Base-by-base conservation (phyloP, 2,329 filamentous ascomycete species). In the Fulvia fulva region DNA sequence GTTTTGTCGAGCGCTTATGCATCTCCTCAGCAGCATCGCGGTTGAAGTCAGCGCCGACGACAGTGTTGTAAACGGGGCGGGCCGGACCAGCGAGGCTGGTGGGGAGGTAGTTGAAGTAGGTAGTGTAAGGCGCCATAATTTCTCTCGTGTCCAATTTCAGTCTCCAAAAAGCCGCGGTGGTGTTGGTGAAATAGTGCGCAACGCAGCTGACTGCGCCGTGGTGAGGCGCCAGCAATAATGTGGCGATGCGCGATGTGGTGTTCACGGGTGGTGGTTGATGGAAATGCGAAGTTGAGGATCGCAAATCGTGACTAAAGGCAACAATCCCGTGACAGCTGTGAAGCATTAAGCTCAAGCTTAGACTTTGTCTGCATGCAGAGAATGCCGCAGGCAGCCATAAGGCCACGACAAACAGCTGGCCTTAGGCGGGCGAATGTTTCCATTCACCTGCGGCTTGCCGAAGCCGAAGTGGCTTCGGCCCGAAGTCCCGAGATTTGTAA, bases 41-140 rank as follows among this genome's bases (percentile, higher is more conserved):
- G 22, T 56, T 56, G 54, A 56, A 54, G 14, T 28, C 46, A 9
- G 12, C 22, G 25, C 54, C 54, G 21, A 46, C 45, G 22, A 51
- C 30, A 12, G 28, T 49, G 46, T 56, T 56, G 51, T 44, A 44
- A 12, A 34, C 51, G 19, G 16, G 23, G 6, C 51, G 32, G 23
- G 51, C 51, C n/a, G 12, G 30, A 4, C 32, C 12, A 5, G 26
- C 26, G 9, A 50, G n/a, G 14, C 23, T 12, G 26, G 25, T 16
- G 26, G 47, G 47, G 11, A 50, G 26, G 26, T 50, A 50, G 25
- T 50, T 50, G 47, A 50, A 28, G 26, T 23, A 21, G 7, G 11
- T 19, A 11, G 23, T 32, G 26, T n/a, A 50, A 26, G 47, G 47
- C 23, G 47, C 47, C 47, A 50, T 50, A n/a, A 21, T 47, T 2